These are phyloP conservation scores for Malus sieversii DNA, from an alignment of 306 rosid species.

Conservation along the genomic window DNA sequence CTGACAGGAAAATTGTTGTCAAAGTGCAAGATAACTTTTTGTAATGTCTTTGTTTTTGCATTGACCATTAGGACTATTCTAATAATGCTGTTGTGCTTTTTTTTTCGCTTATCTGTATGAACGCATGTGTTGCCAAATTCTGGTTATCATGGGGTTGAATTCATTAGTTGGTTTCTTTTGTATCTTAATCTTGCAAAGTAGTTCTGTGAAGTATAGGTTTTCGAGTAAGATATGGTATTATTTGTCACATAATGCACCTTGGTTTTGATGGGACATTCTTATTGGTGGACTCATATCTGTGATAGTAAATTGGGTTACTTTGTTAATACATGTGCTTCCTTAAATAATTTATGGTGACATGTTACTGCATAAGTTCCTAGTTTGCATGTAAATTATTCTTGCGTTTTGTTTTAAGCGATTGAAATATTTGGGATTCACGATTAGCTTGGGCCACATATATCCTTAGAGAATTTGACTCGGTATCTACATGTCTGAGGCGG, in stretches of 20 bases:
- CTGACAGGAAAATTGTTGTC: neutral
- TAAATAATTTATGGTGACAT: neutral
- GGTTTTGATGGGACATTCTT: neutral
- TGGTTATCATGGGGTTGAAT: neutral
- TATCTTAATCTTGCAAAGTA: neutral
- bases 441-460: neutral
- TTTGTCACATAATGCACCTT: neutral
- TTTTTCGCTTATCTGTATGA: too few relatives aligned
- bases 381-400: neutral
- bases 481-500: neutral
- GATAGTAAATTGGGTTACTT: neutral
- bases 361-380: neutral
- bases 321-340: neutral
- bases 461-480: neutral
- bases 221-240: neutral
- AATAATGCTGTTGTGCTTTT: neutral
- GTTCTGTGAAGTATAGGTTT: neutral
- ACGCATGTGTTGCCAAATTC: neutral
- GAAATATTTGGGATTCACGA: neutral
- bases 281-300: neutral
- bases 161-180: neutral
- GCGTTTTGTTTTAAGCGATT: neutral
- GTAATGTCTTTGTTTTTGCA: neutral
- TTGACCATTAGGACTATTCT: neutral
- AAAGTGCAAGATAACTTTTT: neutral